Evolutionary conservation across 495 filamentous ascomycete genomes (phyloP), one percentile per base, ranked within the genome.

Genomic region (Astrocystis sublimbata): DNA sequence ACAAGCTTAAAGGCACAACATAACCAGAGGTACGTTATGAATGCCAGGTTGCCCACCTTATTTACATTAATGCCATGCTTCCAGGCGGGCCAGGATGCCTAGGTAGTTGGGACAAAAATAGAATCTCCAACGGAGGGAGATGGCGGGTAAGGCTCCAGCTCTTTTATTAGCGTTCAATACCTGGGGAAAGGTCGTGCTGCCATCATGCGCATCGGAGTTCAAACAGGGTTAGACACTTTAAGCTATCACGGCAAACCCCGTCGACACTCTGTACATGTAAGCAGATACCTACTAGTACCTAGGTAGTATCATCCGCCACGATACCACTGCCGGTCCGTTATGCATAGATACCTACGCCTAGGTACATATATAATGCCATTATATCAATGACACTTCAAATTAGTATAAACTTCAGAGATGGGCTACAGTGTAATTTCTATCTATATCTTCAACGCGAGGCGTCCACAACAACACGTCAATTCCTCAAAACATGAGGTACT

Each of bases 141-240:
- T 54, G 33, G 35, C 17, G 51, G 51, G 33, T 54, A 35, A 19
- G 51, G 35, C 26, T 52, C n/a, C 35, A 40, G 33, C 21, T 23
- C 15, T 40, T 54, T 54, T 26, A 26, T 19, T 45, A 46, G 12
- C 19, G 19, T 1, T 17, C 17, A 47, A 35, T 52, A 38, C 49
- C 56, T 58, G 56, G 56, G 56, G 56, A 38, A 58, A 24, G 23
- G 17, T 58, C 38, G 38, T 40, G 50, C 7, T 54, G 28, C 15
- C 23, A 56, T 28, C 41, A n/a, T 35, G 28, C 10, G n/a, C 30
- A 35, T 52, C 49, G 56, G 56, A 58, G 56, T 46, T 31, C 56
- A 36, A 58, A 58, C 30, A 58, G 28, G 56, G 56, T 58, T 45
- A 58, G 31, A 52, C 28, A 23, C 13, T 8, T 50, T n/a, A 8